A percentile compares a stretch with the other conserved stretches of the same genome.
Conservation (phyloP, 2,329 filamentous ascomycete genomes). For the Colletotrichum nymphaeae region DNA sequence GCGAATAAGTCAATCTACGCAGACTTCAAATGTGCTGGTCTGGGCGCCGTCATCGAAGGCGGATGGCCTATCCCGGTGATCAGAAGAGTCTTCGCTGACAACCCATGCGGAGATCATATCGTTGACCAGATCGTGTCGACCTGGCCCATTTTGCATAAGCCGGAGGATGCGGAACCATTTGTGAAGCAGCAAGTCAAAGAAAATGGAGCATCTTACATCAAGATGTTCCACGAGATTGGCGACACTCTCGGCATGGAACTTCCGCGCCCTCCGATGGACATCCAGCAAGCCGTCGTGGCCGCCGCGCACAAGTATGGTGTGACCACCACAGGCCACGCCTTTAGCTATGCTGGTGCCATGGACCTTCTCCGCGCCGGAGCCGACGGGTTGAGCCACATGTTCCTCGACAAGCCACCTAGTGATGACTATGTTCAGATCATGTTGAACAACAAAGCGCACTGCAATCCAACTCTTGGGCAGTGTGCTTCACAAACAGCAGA, state of each 20-base stretch:
- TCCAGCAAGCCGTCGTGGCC: constrained; percentile 50
- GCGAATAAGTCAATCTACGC: constrained; percentile 46
- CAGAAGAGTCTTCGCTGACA: constrained; percentile 32
- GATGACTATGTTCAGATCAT: constrained; percentile 40
- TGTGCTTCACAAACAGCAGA: constrained; percentile 40
- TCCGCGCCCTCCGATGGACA: constrained; percentile 50
- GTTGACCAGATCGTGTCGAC: constrained; percentile 43
- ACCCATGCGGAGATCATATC: constrained; percentile 2
- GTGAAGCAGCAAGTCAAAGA: constrained; percentile 46
- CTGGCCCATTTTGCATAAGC: constrained; percentile 55
- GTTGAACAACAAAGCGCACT: constrained; percentile 38
- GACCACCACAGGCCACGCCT: neutral
- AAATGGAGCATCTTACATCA: constrained; percentile 59
- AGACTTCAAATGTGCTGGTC: constrained; percentile 60
- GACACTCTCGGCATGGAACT: constrained; percentile 50
- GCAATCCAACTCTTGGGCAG: constrained; percentile 40
- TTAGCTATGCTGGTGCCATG: constrained; percentile 41
- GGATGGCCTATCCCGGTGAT: constrained; percentile 57
- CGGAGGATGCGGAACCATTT: constrained; percentile 53
- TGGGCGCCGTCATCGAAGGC: constrained; percentile 60
- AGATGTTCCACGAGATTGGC: constrained; percentile 62
- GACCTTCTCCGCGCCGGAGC: constrained; percentile 42
- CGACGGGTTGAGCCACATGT: constrained; percentile 46
- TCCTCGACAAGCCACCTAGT: constrained; percentile 42
- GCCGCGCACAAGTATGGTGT: neutral